These are phyloP conservation scores for Aspergillus baeticus DNA, from an alignment of 495 filamentous ascomycete genomes.

Conservation along the genomic window DNA sequence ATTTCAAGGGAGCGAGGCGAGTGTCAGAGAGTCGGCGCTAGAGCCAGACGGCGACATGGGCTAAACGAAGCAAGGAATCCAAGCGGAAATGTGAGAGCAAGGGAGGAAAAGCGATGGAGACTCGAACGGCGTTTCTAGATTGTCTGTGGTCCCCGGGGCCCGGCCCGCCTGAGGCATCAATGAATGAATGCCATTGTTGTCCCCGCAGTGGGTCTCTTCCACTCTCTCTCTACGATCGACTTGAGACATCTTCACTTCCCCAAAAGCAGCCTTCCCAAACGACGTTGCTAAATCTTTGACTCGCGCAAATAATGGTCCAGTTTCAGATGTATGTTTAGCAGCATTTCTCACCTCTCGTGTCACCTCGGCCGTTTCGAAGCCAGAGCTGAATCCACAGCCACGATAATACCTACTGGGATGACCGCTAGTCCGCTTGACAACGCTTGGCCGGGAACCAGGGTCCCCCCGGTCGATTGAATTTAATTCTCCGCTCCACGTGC, in stretches of 20 bases:
- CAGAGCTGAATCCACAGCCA: slow-evolving; percentile 1
- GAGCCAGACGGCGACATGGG: background rate
- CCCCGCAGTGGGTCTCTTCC: too few species aligned
- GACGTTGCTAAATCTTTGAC: background rate
- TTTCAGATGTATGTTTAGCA: slow-evolving; percentile 4
- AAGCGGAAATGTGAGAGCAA: background rate
- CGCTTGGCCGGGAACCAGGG: background rate
- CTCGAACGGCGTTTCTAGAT: background rate
- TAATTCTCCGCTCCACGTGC: too few species aligned
- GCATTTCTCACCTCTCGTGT: background rate
- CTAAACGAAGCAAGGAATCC: background rate
- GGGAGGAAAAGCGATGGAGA: background rate
- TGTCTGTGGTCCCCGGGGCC: slow-evolving; percentile 3
- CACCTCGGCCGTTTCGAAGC: slow-evolving; percentile 5
- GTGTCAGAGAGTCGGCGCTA: background rate
- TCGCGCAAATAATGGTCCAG: background rate
- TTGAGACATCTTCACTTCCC: background rate
- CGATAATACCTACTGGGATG: slow-evolving; percentile 4
- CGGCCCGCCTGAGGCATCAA: background rate
- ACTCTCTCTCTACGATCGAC: background rate
- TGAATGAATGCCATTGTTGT: background rate
- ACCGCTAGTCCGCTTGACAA: background rate
- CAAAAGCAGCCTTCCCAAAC: background rate
- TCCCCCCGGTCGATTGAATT: background rate
- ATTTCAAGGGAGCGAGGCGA: background rate